These are phyloP conservation scores for Garcia nutans DNA, from an alignment of 345 rosid genomes.

Conservation along the genomic window DNA sequence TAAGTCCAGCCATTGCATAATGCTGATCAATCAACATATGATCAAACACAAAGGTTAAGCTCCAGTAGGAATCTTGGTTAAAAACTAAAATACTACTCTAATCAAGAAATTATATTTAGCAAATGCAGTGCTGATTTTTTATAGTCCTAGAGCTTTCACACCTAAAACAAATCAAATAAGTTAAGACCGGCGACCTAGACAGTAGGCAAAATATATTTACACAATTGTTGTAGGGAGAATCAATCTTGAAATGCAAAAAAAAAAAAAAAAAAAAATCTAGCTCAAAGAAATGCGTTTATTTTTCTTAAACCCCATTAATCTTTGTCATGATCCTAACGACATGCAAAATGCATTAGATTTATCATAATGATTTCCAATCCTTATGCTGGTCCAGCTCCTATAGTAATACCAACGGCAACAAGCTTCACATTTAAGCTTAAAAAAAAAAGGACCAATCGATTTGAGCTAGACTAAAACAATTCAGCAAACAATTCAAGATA, in stretches of 20 bases:
- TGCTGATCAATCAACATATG: conserved; percentile 40
- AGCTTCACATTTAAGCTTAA: not conserved
- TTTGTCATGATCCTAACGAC: not conserved
- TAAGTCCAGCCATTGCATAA: conserved; percentile 73
- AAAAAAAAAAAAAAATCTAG: not conserved
- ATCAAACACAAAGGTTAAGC: not conserved
- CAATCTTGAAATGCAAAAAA: not conserved
- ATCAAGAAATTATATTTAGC: not conserved
- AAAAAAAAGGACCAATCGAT: too few species aligned
- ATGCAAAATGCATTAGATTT: too few species aligned
- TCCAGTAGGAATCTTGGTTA: not conserved
- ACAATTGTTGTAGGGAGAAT: too few species aligned
- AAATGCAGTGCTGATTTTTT: not conserved
- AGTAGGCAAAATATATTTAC: not conserved
- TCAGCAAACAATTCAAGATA: not conserved
- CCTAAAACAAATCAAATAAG: not conserved
- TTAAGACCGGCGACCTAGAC: not conserved
- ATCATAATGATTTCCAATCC: not conserved
- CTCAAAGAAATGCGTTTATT: not conserved
- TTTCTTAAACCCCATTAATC: not conserved
- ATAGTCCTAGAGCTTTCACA: not conserved
- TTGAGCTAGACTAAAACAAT: not conserved
- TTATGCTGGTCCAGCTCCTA: not conserved
- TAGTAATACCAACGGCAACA: not conserved
- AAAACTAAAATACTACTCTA: not conserved